These are phyloP conservation scores for Chalaropsis ovoidea DNA, from an alignment of 2,329 filamentous ascomycete species.

Conservation along the genomic window DNA sequence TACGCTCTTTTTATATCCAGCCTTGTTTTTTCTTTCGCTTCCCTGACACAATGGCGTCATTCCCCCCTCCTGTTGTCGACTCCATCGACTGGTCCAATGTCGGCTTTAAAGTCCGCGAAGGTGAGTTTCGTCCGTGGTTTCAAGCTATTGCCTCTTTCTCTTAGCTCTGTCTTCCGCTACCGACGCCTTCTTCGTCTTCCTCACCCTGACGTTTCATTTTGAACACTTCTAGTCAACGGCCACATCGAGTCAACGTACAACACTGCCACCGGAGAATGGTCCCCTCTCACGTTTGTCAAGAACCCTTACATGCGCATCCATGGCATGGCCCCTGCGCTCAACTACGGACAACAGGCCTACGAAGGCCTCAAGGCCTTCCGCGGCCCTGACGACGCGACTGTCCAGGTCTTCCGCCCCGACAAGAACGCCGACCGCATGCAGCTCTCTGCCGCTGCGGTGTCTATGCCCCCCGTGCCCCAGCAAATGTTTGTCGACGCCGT, in stretches of 20 bases:
- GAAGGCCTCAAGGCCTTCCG: slow-evolving; percentile 98
- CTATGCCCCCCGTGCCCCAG: slow-evolving; percentile 69
- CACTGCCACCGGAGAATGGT: slow-evolving; percentile 64
- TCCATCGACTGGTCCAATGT: slow-evolving; percentile 91
- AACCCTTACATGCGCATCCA: slow-evolving; percentile 83
- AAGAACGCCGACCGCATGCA: slow-evolving; percentile 78
- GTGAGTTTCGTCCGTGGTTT: slow-evolving; percentile 37
- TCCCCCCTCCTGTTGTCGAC: slow-evolving; percentile 67
- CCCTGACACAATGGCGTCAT: slow-evolving; percentile 34
- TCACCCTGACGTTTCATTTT: neutral
- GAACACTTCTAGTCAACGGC: slow-evolving; percentile 61
- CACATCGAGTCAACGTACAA: slow-evolving; percentile 86
- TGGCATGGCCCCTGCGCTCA: slow-evolving; percentile 88
- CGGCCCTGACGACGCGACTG: slow-evolving; percentile 53
- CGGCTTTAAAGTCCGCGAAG: slow-evolving; percentile 85
- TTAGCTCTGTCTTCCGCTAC: neutral
- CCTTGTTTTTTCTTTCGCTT: neutral
- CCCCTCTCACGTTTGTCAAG: slow-evolving; percentile 63
- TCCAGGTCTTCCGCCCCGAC: slow-evolving; percentile 79
- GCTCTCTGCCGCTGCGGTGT: slow-evolving; percentile 72
- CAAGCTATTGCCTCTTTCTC: neutral
- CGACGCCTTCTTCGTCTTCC: neutral
- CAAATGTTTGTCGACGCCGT: slow-evolving; percentile 67
- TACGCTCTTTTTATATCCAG: neutral
- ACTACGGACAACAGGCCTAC: slow-evolving; percentile 96